These are phyloP conservation scores for Macrolepiota albuminosa DNA, from an alignment of 768 basidiomycete species.

Conservation along the genomic window DNA sequence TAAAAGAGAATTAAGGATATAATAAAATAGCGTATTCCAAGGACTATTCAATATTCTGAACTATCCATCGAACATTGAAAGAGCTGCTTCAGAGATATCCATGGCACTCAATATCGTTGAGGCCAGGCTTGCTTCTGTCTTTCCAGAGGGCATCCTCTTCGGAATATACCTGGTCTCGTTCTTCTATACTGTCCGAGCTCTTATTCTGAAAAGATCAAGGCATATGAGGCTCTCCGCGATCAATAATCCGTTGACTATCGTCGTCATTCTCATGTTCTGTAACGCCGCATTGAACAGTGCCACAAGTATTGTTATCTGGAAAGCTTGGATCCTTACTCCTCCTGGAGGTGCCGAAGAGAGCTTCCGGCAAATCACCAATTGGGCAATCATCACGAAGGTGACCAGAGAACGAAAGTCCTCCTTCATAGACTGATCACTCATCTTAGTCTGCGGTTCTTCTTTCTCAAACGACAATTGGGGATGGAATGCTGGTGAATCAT, in stretches of 20 bases:
- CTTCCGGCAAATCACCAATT: neutral
- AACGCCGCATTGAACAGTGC: neutral
- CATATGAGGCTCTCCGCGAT: neutral
- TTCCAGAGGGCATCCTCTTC: too few species aligned
- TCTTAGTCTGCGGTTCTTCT: neutral
- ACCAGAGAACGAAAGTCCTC: too few species aligned
- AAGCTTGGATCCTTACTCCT: neutral
- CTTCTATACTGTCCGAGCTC: too few species aligned
- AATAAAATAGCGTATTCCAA: too few species aligned
- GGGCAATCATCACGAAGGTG: constrained; percentile 3
- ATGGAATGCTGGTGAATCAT: constrained; percentile 3
- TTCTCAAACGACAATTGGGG: neutral
- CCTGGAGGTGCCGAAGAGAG: neutral
- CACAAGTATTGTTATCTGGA: neutral
- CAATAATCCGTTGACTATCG: neutral
- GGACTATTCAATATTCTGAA: too few species aligned
- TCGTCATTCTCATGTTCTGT: neutral
- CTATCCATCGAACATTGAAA: too few species aligned
- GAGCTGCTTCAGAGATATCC: too few species aligned
- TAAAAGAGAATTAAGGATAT: too few species aligned
- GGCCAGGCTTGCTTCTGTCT: too few species aligned
- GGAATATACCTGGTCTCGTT: too few species aligned
- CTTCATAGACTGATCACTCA: neutral
- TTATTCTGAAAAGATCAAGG: too few species aligned
- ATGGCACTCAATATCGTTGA: too few species aligned